Percentiles rank a stretch among this genome's conserved stretches.
Evolutionary conservation across 2,329 filamentous ascomycete species (phyloP).

Genomic region (Fusarium sp.): DNA sequence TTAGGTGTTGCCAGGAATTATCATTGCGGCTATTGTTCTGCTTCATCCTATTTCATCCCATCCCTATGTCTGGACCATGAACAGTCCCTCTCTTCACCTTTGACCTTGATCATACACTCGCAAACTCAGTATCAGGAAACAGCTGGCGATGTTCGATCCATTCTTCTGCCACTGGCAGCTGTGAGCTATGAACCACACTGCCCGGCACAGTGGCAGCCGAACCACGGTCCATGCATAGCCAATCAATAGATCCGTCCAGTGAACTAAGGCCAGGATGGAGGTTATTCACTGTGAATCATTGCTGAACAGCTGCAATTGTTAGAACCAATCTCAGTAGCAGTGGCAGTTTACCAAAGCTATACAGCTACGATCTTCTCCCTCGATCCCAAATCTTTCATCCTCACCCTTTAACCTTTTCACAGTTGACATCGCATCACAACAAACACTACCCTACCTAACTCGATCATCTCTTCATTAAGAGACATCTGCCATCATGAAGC

Average conservation of each 20-base stretch:
- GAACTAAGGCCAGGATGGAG: background rate
- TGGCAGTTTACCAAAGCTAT: accelerated
- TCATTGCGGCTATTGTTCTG: background rate
- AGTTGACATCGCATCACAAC: background rate
- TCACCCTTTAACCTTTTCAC: background rate
- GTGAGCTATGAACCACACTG: background rate
- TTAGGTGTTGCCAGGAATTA: too few species aligned
- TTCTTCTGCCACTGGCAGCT: background rate
- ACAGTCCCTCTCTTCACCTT: background rate
- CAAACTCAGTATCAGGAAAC: accelerated
- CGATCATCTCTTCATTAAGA: background rate
- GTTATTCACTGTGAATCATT: background rate
- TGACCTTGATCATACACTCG: accelerated
- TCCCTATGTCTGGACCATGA: background rate
- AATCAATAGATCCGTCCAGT: accelerated
- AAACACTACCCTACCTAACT: background rate
- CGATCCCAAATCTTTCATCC: accelerated
- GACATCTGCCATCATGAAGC: background rate
- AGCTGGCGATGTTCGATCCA: accelerated
- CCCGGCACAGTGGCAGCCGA: background rate
- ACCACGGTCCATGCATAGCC: background rate
- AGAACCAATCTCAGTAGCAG: accelerated
- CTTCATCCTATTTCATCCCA: background rate
- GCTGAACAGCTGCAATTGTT: background rate
- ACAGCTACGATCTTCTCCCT: background rate